Percentiles rank a stretch among this genome's conserved stretches.
Conservation (phyloP, 768 basidiomycete species). For the Mycena vulgaris region DNA sequence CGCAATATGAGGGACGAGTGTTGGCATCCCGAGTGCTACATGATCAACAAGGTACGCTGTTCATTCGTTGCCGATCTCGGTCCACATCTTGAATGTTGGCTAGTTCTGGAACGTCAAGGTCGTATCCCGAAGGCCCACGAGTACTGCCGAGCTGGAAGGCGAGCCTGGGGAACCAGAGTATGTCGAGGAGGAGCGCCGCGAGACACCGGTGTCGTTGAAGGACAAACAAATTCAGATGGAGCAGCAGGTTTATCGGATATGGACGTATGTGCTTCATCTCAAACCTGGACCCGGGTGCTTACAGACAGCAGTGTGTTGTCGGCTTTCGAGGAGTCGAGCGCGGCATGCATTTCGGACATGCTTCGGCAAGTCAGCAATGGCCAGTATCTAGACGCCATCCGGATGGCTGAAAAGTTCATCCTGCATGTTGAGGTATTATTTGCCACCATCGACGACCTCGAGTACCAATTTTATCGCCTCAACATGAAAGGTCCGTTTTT, state of each 20-base stretch:
- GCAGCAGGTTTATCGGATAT: constrained; percentile 97
- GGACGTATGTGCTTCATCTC: constrained; percentile 82
- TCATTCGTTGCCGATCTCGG: background rate
- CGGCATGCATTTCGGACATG: constrained; percentile 99
- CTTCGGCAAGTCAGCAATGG: constrained; percentile 96
- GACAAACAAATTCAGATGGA: constrained; percentile 97
- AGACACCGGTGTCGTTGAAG: constrained; percentile 84
- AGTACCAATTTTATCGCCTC: constrained; percentile 85
- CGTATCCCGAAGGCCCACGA: constrained; percentile 79
- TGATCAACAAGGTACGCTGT: constrained; percentile 94
- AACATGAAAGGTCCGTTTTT: constrained; percentile 83
- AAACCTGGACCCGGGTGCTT: constrained; percentile 19
- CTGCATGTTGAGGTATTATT: constrained; percentile 98
- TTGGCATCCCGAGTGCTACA: constrained; percentile 99
- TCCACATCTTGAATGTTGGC: constrained; percentile 9
- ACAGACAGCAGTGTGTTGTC: constrained; percentile 80
- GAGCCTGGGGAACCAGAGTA: constrained; percentile 69
- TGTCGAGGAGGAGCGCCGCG: constrained; percentile 83
- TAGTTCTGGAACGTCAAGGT: constrained; percentile 99
- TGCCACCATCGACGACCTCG: constrained; percentile 96
- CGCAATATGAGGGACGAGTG: constrained; percentile 98
- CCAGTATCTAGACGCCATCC: constrained; percentile 95
- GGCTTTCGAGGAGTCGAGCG: constrained; percentile 99
- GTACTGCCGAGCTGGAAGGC: constrained; percentile 68
- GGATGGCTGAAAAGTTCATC: constrained; percentile 99